Percentiles rank a stretch among this genome's conserved stretches.
phyloP scores from a whole-genome alignment of 1,139 yeast species.

The Blastobotrys illinoisensis region DNA sequence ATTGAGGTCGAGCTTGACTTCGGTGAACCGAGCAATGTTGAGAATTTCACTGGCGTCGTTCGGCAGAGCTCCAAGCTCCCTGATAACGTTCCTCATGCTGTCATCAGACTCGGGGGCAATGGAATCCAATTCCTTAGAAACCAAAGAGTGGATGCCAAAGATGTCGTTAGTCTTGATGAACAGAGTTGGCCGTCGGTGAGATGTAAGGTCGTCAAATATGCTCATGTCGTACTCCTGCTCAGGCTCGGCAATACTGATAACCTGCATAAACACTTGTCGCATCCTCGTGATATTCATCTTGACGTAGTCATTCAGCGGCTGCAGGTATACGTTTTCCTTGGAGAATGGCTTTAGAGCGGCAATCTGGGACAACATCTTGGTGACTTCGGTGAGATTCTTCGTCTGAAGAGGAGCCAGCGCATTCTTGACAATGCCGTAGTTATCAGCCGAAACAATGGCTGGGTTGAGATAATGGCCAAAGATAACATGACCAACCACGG shows the following conservation, averaged over 20 bases:
- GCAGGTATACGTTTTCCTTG: conserved; percentile 58
- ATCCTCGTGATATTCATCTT: conserved; percentile 45
- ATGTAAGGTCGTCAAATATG: conserved; percentile 66
- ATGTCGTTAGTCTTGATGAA: conserved; percentile 61
- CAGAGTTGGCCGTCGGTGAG: conserved; percentile 60
- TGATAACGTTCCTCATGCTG: conserved; percentile 45
- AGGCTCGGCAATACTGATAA: conserved; percentile 53
- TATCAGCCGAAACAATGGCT: conserved; percentile 65
- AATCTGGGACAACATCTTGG: conserved; percentile 59
- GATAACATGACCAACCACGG: conserved; percentile 65
- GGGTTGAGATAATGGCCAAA: conserved; percentile 59
- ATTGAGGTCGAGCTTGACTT: conserved; percentile 38
- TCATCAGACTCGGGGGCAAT: conserved; percentile 48
- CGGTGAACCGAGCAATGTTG: conserved; percentile 35
- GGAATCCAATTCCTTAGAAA: conserved; percentile 48
- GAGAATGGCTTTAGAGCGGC: conserved; percentile 63
- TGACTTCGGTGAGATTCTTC: conserved; percentile 53
- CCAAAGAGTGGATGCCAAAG: conserved; percentile 53
- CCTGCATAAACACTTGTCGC: conserved; percentile 39
- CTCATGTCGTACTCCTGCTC: conserved; percentile 59
- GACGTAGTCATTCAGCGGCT: conserved; percentile 74
- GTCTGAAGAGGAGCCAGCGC: conserved; percentile 36
- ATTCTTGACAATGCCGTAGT: conserved; percentile 47
- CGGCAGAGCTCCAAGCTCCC: conserved; percentile 41
- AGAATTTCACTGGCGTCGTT: conserved; percentile 41